Percentiles rank a stretch among this genome's conserved stretches.
These are phyloP conservation scores for Cocos nucifera DNA, from an alignment of 176 grass and related monocot genomes.

Conservation along the genomic window DNA sequence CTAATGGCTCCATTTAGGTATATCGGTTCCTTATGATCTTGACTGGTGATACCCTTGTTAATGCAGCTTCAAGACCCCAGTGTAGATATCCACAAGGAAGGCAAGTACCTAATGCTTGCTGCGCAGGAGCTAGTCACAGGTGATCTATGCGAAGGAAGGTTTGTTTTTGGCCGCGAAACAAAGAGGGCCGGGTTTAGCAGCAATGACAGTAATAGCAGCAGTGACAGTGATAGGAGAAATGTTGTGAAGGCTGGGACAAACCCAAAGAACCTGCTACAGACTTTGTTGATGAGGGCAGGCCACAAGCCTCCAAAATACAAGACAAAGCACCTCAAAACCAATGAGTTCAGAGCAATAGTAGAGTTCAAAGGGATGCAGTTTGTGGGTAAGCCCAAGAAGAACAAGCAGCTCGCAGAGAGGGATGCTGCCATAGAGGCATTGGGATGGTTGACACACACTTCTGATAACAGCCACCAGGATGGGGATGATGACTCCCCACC, in stretches of 20 bases:
- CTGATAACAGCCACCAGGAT: constrained; percentile 43
- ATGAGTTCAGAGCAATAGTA: constrained; percentile 86
- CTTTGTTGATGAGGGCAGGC: constrained; percentile 83
- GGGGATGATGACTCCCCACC: constrained; percentile 47
- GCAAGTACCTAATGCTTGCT: constrained; percentile 73
- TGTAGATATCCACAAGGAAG: constrained; percentile 86
- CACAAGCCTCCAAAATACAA: constrained; percentile 91
- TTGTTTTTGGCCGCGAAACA: constrained; percentile 82
- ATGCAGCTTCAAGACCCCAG: constrained; percentile 68
- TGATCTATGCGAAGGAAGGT: constrained; percentile 87
- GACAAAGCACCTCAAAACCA: constrained; percentile 88
- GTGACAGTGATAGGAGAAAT: constrained; percentile 38
- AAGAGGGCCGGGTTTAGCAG: constrained; percentile 24
- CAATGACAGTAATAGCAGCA: constrained; percentile 19
- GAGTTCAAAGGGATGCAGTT: constrained; percentile 99
- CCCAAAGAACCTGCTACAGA: constrained; percentile 83
- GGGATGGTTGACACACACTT: constrained; percentile 77
- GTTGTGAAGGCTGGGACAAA: constrained; percentile 58
- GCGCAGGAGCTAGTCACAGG: constrained; percentile 82
- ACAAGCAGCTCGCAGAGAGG: constrained; percentile 85
- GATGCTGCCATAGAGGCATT: constrained; percentile 88
- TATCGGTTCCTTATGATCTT: too few species aligned
- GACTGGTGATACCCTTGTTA: neutral
- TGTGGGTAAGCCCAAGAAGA: constrained; percentile 82
- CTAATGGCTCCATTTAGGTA: too few species aligned